Percentiles rank a stretch among this genome's conserved stretches.
Conservation (phyloP, 2,329 filamentous ascomycete genomes). For the Macrophomina phaseolina region DNA sequence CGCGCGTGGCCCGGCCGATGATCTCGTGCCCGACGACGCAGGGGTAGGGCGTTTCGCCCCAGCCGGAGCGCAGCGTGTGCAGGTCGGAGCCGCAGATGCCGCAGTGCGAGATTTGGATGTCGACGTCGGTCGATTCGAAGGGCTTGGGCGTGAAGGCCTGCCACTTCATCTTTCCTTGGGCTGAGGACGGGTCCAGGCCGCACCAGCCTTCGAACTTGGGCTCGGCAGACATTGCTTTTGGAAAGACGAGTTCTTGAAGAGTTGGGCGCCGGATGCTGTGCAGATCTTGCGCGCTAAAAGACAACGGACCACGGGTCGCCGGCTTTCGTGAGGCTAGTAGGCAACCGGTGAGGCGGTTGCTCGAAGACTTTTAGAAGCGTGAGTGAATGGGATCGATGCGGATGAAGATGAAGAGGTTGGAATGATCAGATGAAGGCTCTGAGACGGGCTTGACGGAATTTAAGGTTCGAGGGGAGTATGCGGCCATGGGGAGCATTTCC, state of each 20-base stretch:
- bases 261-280: constrained; percentile 38
- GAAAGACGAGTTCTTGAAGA: constrained; percentile 47
- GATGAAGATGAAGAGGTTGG: too few species aligned
- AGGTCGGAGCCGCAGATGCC: constrained; percentile 34
- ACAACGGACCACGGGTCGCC: too few species aligned
- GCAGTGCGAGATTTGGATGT: constrained; percentile 30
- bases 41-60: constrained; percentile 51
- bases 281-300: too few species aligned
- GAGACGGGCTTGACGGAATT: neutral
- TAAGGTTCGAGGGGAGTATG: neutral
- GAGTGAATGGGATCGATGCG: too few species aligned
- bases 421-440: too few species aligned
- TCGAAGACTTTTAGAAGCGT: neutral
- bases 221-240: constrained; percentile 39
- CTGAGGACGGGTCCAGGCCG: constrained; percentile 56
- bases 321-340: too few species aligned
- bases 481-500: neutral
- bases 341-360: neutral
- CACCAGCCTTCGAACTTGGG: constrained; percentile 52
- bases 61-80: constrained; percentile 49
- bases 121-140: constrained; percentile 46
- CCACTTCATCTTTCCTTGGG: constrained; percentile 62
- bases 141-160: constrained; percentile 52
- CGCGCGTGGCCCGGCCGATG: constrained; percentile 44
- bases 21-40: constrained; percentile 52